phyloP scores from a whole-genome alignment of 176 grass and related monocot species.

The Raddia guianensis region DNA sequence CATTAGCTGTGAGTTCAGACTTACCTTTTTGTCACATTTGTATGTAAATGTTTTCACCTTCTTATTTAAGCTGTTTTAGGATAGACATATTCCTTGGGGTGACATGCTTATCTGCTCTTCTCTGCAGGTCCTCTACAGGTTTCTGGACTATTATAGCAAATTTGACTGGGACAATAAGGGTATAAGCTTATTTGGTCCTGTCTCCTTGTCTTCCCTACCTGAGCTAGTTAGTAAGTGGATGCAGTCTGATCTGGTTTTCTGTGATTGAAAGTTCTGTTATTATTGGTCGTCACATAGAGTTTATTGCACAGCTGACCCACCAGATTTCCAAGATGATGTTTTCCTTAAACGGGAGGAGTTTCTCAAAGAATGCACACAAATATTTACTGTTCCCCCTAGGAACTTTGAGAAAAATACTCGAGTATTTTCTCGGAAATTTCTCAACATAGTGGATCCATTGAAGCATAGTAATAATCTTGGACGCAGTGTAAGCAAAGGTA shows the following conservation, averaged over 20 bases:
- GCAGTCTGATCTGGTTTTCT: slow-evolving; percentile 21
- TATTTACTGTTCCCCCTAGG: slow-evolving; percentile 51
- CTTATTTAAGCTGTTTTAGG: slow-evolving; percentile 21
- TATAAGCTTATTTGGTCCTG: slow-evolving; percentile 72
- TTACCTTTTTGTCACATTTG: background rate
- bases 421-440: slow-evolving; percentile 64
- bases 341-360: slow-evolving; percentile 59
- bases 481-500: slow-evolving; percentile 85
- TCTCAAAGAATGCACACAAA: slow-evolving; percentile 55
- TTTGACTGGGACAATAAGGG: slow-evolving; percentile 92
- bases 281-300: slow-evolving; percentile 33
- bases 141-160: slow-evolving; percentile 92
- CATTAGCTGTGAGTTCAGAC: slow-evolving; percentile 65
- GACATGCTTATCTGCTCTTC: slow-evolving; percentile 31
- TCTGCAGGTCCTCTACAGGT: slow-evolving; percentile 87
- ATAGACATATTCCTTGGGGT: slow-evolving; percentile 10
- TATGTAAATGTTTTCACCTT: slow-evolving; percentile 16
- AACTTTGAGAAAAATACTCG: slow-evolving; percentile 46
- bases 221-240: slow-evolving; percentile 78
- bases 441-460: slow-evolving; percentile 92
- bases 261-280: slow-evolving; percentile 26
- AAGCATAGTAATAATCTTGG: slow-evolving; percentile 92
- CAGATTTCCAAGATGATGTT: slow-evolving; percentile 47
- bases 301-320: slow-evolving; percentile 57
- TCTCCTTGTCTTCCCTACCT: slow-evolving; percentile 74